Conservation (phyloP, 164 flowering plant genomes). For the Saururus chinensis region DNA sequence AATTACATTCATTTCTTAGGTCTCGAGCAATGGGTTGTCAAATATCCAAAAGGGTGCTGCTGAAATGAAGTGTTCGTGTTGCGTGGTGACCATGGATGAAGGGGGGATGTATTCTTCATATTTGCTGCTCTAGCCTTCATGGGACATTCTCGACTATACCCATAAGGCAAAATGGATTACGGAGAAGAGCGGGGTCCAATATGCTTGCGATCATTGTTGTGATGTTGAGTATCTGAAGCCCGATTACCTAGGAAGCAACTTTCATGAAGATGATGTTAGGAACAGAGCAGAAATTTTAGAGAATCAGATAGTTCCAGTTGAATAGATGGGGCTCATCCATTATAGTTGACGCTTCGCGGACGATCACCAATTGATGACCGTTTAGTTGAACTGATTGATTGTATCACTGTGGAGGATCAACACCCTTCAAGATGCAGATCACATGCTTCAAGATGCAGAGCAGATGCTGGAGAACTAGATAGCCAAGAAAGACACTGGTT, state of each 20-base stretch:
- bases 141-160: conserved; percentile 44
- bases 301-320: conserved; percentile 19
- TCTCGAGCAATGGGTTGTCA: conserved; percentile 18
- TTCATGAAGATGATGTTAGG: conserved; percentile 14
- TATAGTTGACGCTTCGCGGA: conserved; percentile 9
- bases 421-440: too few species aligned
- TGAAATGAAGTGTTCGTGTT: conserved; percentile 54
- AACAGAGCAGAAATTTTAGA: conserved; percentile 12
- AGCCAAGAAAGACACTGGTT: conserved; percentile 7
- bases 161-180: conserved; percentile 29
- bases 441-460: neutral
- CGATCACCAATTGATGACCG: conserved; percentile 29
- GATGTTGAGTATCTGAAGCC: conserved; percentile 24
- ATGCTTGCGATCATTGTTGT: conserved; percentile 3
- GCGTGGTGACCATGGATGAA: conserved; percentile 37
- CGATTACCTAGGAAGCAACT: conserved; percentile 14
- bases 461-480: conserved; percentile 15
- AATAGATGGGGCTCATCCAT: conserved; percentile 9
- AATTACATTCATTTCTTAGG: conserved; percentile 28
- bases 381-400: conserved; percentile 34
- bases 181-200: conserved; percentile 12
- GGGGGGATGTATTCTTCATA: conserved; percentile 27
- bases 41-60: conserved; percentile 24
- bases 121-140: conserved; percentile 39
- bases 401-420: conserved; percentile 12